Evolutionary conservation across 225 moss, liverwort and hornwort genomes (phyloP), one percentile per base, ranked within the genome.

Genomic region (Takakia lepidozioides): DNA sequence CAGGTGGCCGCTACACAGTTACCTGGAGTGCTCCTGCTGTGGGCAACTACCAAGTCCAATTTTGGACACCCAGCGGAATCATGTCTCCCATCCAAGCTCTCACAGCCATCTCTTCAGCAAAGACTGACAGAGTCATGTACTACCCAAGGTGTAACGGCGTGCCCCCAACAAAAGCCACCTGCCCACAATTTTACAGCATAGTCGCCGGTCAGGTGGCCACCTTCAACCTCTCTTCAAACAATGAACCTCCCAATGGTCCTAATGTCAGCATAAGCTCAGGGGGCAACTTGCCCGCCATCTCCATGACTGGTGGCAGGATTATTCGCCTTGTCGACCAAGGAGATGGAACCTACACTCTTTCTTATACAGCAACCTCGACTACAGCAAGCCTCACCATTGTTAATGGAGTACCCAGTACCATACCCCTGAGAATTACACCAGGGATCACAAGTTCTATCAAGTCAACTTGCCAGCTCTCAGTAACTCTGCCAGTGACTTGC

Each of bases 131-230:
- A 4, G 17, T 72, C 3, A 44, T 29, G 19, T 72, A 72, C 48
- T 66, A 66, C 57, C 71, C 71, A 25, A 55, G 42, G 52, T 71
- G 71, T 38, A 28, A 71, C 28, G 60, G 57, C 25, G 57, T 52
- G 10, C 71, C 66, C 37, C 66, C 71, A 27, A 65, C 71, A 28
- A 47, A 20, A 42, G 52, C 42, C 51, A 71, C 57, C 0, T 71
- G 66, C 0, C 57, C 61, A 13, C 66, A 71, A 43, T 66, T 34
- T 25, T 71, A 61, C 41, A 60, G 17, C 0, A 56, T 56, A 8
- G 0, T 61, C 19, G 61, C 38, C 1, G 53, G 71, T 28, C 60
- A 65, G 26, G 48, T 66, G 38, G 66, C 37, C 34, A 16, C 27
- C 16, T 66, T 66, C 25, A 52, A 61, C 37, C 43, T 71, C 2